These are phyloP conservation scores for Puccinia novopanici DNA, from an alignment of 1,284 basidiomycete species.

Conservation along the genomic window DNA sequence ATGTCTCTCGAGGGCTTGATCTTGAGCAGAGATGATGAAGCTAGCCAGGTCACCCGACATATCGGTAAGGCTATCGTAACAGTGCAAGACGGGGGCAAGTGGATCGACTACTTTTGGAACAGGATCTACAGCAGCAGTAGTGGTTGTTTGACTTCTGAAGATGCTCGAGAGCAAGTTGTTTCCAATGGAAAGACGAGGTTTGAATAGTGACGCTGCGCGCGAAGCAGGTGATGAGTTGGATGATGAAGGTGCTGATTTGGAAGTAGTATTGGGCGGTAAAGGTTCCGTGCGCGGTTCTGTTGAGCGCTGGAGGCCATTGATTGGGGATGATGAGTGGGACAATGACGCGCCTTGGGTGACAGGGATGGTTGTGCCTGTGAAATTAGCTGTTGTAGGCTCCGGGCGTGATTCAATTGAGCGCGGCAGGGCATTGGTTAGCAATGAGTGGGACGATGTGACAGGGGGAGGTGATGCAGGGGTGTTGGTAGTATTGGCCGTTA, in stretches of 20 bases:
- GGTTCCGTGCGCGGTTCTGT: background rate
- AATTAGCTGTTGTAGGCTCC: too few species aligned
- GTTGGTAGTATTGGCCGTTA: too few species aligned
- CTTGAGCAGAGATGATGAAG: conserved; percentile 59
- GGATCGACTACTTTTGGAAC: conserved; percentile 40
- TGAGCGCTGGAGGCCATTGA: conserved; percentile 23
- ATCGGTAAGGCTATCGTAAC: conserved; percentile 55
- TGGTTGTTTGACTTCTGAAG: conserved; percentile 13
- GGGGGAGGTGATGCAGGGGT: background rate
- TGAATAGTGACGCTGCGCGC: conserved; percentile 11
- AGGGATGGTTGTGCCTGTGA: background rate
- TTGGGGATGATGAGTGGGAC: background rate
- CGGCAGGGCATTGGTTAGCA: background rate
- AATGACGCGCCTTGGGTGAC: background rate
- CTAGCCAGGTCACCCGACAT: conserved; percentile 57
- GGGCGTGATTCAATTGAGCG: too few species aligned
- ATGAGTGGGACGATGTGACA: background rate
- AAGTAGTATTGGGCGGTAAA: background rate
- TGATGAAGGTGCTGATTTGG: conserved; percentile 20
- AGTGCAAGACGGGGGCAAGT: conserved; percentile 55
- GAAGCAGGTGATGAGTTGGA: conserved; percentile 19
- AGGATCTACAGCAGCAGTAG: background rate
- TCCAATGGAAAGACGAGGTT: conserved; percentile 8
- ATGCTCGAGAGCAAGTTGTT: conserved; percentile 31
- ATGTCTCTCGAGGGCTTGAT: conserved; percentile 59